Base-by-base conservation (phyloP, 805 yeast genomes). In the Ogataea glucozyma region DNA sequence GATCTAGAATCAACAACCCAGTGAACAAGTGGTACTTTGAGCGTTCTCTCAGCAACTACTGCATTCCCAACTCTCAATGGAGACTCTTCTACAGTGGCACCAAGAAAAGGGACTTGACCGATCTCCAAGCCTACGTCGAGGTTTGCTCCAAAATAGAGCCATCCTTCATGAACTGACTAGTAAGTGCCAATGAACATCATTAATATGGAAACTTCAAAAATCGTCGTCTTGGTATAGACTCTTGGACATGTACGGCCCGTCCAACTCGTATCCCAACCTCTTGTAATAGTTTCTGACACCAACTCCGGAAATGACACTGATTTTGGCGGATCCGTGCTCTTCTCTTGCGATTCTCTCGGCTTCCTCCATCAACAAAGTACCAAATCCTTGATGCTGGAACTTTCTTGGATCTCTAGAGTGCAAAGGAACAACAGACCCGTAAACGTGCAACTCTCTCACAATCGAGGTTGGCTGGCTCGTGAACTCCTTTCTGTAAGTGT, bases 351-450 rank as follows among this genome's bases (percentile, higher is more conserved):
- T 93, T 52, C 97, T 77, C 57, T 88, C 98, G 3, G 99, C 99
- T 66, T 93, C 99, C 66, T 93, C 98, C 99, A 93, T 93, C 39
- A 93, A 68, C 57, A 93, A 72, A 5, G 99, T 91, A 50, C 99
- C 99, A 63, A 91, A 93, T 16, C 99, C 99, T 72, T 93, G 99
- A 71, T 93, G 99, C 70, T 93, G 99, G 72, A 93, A 93, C 66
- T 93, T 93, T 59, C 96, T 78, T 34, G 99, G 99, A 66, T 93
- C 99, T 53, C 98, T 77, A 3, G 95, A 85, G 64, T 93, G 99
- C 44, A 93, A 68, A 3, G 99, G 98, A 16, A 93, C 99, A 14
- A 90, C 99, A 4, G 96, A 86, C 11, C 99, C 99, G 59, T 93
- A 93, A 22, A 93, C 99, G 58, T 93, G 99, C 52, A 93, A 72